Base-by-base conservation (phyloP, 208 protist species). In the Wallacemonas rigidus region DNA sequence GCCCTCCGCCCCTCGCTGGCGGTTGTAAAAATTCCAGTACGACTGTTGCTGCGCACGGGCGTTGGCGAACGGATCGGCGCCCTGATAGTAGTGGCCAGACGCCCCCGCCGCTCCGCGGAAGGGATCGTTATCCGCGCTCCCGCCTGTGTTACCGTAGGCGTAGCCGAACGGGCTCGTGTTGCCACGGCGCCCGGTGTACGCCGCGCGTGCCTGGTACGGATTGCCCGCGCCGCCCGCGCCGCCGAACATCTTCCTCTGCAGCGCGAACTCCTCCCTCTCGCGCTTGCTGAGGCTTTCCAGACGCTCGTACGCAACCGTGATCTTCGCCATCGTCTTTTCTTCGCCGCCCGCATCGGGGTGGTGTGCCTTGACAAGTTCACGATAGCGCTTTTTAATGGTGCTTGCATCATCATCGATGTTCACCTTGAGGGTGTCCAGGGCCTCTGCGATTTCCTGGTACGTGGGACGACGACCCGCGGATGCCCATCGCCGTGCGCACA, bases 271-370 rank as follows among this genome's bases (percentile, higher is more conserved):
- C 58, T 92, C 87, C 74, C 67, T 76, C 74, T 95, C 91, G 36
- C 78, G 47, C 9, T 77, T 79, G 7, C 79, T 85, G 45, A 95
- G 79, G 12, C 63, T 53, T 35, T 58, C 74, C 26, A 95, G 73
- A 8, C 82, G 72, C 1, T 95, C 78, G 75, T 95, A 94, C 6
- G 87, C 81, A n/a, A 94, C 87, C 15, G 88, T 94, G 53, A 95
- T 90, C n/a, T 71, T 60, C 43, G 85, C 68, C 91, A 95, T 95
- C 36, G 72, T 67, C 41, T 75, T 78, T 38, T 69, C 91, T 38
- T 92, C 85, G 38, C 91, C 91, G 41, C 91, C 91, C 7, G 86
- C 85, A 69, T 95, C 91, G 2, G 91, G 91, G 76, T 95, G 91
- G 75, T 95, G 72, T 57, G 84, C 80, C 55, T 85, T 85, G 3